Percentiles rank a stretch among this genome's conserved stretches.
Conservation (phyloP, 352 stramenopile species). For the Phytophthora quininea region DNA sequence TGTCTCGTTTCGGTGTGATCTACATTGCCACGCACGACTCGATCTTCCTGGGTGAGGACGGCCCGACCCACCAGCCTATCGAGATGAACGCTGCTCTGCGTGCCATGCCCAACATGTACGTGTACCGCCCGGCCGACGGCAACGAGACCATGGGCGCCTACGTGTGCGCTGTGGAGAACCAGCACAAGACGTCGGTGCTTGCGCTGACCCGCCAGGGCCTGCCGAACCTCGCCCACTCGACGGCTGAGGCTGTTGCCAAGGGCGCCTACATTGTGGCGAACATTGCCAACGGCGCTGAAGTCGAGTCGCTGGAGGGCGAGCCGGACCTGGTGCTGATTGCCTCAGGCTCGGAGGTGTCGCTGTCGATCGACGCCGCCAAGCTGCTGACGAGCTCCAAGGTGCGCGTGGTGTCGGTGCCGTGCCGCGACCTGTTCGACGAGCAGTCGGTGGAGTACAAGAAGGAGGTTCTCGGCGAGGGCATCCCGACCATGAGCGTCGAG, state of each 20-base stretch:
- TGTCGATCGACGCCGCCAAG: constrained; percentile 96
- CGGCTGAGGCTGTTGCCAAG: constrained; percentile 91
- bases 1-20: constrained; percentile 96
- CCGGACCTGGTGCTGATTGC: constrained; percentile 93
- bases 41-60: constrained; percentile 99
- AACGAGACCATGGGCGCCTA: constrained; percentile 99
- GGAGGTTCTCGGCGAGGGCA: constrained; percentile 92
- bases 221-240: constrained; percentile 90
- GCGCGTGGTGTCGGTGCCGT: constrained; percentile 97
- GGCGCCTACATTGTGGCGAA: constrained; percentile 87
- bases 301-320: constrained; percentile 67
- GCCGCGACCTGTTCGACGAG: constrained; percentile 97
- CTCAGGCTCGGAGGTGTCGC: constrained; percentile 96
- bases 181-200: constrained; percentile 94
- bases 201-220: constrained; percentile 93
- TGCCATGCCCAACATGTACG: constrained; percentile 98
- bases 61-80: constrained; percentile 99
- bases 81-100: constrained; percentile 97
- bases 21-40: constrained; percentile 99
- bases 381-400: constrained; percentile 83
- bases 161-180: constrained; percentile 83
- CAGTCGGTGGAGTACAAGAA: constrained; percentile 97
- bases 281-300: constrained; percentile 80
- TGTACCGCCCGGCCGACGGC: constrained; percentile 97
- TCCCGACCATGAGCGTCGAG: constrained; percentile 96